Base-by-base conservation (phyloP, 176 grass and related monocot species). In the Zoysia pacifica region DNA sequence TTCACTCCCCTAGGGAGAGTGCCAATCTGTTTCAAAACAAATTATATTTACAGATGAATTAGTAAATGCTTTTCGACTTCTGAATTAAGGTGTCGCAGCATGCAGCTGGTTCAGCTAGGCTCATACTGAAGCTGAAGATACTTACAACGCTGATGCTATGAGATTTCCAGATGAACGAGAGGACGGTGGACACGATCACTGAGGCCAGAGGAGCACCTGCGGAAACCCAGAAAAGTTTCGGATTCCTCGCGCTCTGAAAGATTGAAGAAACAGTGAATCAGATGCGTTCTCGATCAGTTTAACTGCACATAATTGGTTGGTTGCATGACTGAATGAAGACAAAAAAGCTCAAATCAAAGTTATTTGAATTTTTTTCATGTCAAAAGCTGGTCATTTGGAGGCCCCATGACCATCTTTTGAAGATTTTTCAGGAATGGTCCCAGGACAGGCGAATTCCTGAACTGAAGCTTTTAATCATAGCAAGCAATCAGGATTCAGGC, bases 181-280 rank as follows among this genome's bases (percentile, higher is more conserved):
- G 80, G 74, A 93, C 9, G 62, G 97, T 99, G 72, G 97, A 99
- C 73, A 88, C 67, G 58, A 99, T 93, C 67, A 99, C 97, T 15
- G 81, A 99, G 14, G 84, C 54, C 46, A 99, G 82, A 67, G 97
- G 97, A 64, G 97, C 93, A 62, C 84, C 93, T 75, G 97, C 93
- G 70, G 97, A 91, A 5, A 99, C 76, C 97, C 90, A 99, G 85
- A 96, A 99, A 11, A 96, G 92, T 65, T 93, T 91, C 18, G 97
- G 97, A 60, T 88, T 93, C 62, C 82, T 91, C 2, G 70, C 64
- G 64, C 97, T 93, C 97, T 99, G 88, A 11, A 40, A 65, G 11
- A 59, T 0, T 38, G 64, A 64, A 18, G 14, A 69, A 74, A 63
- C 2, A 76, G 50, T 16, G 3, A 69, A 7, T 3, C 28, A 66